Evolutionary conservation across 2,329 filamentous ascomycete genomes (phyloP), one percentile per base, ranked within the genome.

Genomic region (Fusarium luffae): DNA sequence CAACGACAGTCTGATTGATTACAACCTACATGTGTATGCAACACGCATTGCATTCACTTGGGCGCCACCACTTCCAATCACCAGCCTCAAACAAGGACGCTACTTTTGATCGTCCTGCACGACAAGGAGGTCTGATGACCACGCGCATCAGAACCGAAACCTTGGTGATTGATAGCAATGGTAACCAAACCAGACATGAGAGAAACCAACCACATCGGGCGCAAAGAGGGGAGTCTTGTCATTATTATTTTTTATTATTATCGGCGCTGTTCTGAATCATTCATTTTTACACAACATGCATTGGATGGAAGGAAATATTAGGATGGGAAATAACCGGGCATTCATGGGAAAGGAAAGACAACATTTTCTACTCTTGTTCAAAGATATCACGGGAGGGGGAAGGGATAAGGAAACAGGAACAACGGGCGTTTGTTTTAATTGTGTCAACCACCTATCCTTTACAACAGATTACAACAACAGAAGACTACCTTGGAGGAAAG

Each of bases 331-430:
- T 37, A n/a, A 66, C 67, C 30, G 63, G 66, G 65, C 71, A 73
- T 68, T 70, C 43, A 57, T 54, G 69, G 71, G 56, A 63, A 66
- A 37, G 71, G 56, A 63, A 66, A 37, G 34, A 37, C 18, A 37
- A 37, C 34, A 37, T 37, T 37, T 37, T 37, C 34, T 37, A 37
- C 34, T 18, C 10, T 37, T 37, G 10, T 37, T 40, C 32, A 59
- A 60, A 58, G 67, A 71, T 68, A 70, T 68, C 71, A 73, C 48
- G 63, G 62, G 42, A 58, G 41, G 27, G 57, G 54, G 32, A 42
- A 54, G 12, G n/a, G 54, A 30, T 1, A 12, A 14, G 62, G 66
- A 49, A 37, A n/a, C 34, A 37, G 34, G 34, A 37, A 37, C 60
- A 70, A 56, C 13, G 69, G 62, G 71, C 66, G 69, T 72, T 72